phyloP scores from a whole-genome alignment of 2,329 filamentous ascomycete genomes.

The Lasiodiplodia theobromae region DNA sequence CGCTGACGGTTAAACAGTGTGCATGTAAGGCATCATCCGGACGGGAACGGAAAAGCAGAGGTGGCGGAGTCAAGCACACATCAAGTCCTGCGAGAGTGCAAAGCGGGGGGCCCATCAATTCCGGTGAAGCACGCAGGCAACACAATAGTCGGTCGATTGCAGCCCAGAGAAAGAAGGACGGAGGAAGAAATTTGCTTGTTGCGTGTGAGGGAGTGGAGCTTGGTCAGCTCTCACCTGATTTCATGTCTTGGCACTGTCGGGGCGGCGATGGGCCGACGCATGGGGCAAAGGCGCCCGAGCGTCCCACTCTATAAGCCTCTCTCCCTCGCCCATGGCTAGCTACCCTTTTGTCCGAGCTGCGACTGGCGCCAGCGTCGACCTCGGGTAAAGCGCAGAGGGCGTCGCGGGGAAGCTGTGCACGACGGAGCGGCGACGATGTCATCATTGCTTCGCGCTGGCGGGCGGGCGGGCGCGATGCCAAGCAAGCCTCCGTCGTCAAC shows the following conservation, averaged over 20 bases:
- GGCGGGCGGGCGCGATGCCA: background rate
- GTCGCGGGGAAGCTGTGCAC: too few relatives aligned
- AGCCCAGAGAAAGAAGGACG: background rate
- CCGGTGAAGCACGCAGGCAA: background rate
- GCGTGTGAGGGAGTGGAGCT: background rate
- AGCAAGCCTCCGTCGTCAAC: background rate
- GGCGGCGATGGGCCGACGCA: conserved; percentile 11
- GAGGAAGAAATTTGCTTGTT: background rate
- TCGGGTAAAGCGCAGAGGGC: background rate
- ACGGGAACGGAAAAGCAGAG: background rate
- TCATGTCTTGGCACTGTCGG: background rate
- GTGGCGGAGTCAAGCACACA: background rate
- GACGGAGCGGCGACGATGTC: background rate
- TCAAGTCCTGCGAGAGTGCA: background rate
- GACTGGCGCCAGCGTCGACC: background rate
- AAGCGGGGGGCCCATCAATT: background rate
- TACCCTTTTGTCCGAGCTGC: conserved; percentile 8
- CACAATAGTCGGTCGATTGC: background rate
- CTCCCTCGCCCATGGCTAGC: background rate
- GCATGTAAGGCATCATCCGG: background rate
- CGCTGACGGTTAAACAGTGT: background rate
- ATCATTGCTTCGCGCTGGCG: background rate
- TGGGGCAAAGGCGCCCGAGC: conserved; percentile 17
- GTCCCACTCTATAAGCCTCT: background rate
- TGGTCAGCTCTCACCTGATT: conserved; percentile 16